Evolutionary conservation across 2,329 filamentous ascomycete species (phyloP).

Genomic region (Pezicula radicicola): DNA sequence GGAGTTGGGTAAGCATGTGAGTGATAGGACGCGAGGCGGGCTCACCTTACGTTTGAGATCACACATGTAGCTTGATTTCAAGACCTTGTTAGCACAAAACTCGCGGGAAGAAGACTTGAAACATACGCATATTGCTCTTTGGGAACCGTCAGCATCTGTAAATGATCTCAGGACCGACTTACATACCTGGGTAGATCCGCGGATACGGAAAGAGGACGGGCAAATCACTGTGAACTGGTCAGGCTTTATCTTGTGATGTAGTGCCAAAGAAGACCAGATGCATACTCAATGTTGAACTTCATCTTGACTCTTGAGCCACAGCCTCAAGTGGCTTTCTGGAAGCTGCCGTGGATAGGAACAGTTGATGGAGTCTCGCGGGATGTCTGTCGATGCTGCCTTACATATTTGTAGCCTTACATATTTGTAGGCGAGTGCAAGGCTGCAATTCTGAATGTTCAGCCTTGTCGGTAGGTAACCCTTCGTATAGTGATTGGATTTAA

Average conservation of each 20-base stretch:
- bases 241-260: conserved; percentile 15
- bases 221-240: conserved; percentile 49
- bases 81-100: conserved; percentile 8
- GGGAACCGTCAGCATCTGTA: conserved; percentile 38
- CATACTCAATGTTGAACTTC: conserved; percentile 76
- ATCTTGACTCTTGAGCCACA: conserved; percentile 56
- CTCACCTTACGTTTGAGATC: conserved; percentile 63
- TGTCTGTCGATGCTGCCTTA: neutral
- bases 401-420: neutral
- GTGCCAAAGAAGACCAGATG: neutral
- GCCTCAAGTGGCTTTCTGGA: neutral
- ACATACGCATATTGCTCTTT: conserved; percentile 65
- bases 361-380: neutral
- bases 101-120: neutral
- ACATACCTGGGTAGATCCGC: conserved; percentile 60
- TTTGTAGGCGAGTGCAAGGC: neutral
- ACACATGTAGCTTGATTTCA: conserved; percentile 65
- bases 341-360: neutral
- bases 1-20: conserved; percentile 10
- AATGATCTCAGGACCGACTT: neutral
- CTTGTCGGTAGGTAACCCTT: neutral
- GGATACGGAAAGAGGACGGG: conserved; percentile 73
- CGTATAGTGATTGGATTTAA: no score
- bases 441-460: neutral
- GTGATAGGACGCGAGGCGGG: neutral